Evolutionary conservation across 345 rosid species (phyloP), one percentile per base, ranked within the genome.

Genomic region (Combretum micranthum): DNA sequence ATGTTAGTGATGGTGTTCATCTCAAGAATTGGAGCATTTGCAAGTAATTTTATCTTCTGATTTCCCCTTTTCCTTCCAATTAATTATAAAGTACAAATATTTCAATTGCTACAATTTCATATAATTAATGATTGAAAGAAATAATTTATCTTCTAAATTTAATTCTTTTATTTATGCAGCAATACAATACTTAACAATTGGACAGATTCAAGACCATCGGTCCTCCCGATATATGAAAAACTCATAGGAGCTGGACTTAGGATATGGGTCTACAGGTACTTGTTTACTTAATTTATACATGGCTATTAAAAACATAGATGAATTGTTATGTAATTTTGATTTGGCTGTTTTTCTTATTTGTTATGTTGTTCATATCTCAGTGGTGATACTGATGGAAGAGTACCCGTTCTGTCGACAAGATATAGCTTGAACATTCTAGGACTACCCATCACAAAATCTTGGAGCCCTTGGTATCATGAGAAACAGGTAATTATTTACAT

Each of bases 361-460:
- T n/a, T 17, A 6, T 0, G 13, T 54, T 32, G 13, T 43, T 16
- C 14, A 4, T 46, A 53, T 23, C 64, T 66, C 70, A 84, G 96
- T 23, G 96, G 97, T 10, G 97, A 89, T 58, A 80, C 88, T 4
- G 95, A 89, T 67, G 95, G 91, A 59, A 84, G 97, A 63, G 83
- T 86, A 42, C 95, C 97, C 0, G 95, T 86, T 56, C 86, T 95
- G 42, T 69, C 87, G 22, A 89, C 87, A 10, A 79, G 91, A 37
- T 86, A 82, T 64, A 75, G 83, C 67, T 64, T 89, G 63, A 84
- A 77, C 44, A 77, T 77, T 61, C 63, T 86, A 70, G 64, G 77
- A 19, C 48, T 82, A 20, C 72, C 63, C 44, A 64, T 76, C 10
- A 51, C 63, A 44, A 75, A 71, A 48, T 75, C 79, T 37, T 89